Percentiles rank a stretch among this genome's conserved stretches.
phyloP scores from a whole-genome alignment of 2,329 filamentous ascomycete genomes.

The Hypoxylon sp. region DNA sequence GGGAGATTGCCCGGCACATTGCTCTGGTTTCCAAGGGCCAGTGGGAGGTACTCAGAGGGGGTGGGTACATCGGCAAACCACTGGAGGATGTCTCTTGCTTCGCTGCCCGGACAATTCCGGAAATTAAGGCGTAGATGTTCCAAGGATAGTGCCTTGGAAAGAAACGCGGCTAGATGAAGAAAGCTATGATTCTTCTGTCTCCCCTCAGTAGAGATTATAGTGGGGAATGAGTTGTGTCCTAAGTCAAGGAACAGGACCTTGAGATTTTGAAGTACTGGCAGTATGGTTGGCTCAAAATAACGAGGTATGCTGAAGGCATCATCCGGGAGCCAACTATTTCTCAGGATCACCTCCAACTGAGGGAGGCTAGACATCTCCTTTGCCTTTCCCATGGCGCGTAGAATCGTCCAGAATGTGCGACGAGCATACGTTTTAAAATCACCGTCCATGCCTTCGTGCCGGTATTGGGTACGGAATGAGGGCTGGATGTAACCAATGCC shows the following conservation, averaged over 20 bases:
- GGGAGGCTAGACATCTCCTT: constrained; percentile 53
- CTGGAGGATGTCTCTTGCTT: constrained; percentile 54
- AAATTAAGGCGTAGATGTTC: constrained; percentile 70
- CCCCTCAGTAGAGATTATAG: constrained; percentile 15
- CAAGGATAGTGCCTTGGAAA: constrained; percentile 60
- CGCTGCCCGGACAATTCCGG: constrained; percentile 18
- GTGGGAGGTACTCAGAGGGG: neutral
- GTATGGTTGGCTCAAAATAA: constrained; percentile 56
- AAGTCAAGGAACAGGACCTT: constrained; percentile 62
- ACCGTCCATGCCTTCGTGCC: neutral
- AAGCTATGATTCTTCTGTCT: constrained; percentile 8
- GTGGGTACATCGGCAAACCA: constrained; percentile 57
- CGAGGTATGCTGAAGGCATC: constrained; percentile 63
- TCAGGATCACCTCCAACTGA: constrained; percentile 65
- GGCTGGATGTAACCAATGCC: constrained; percentile 45
- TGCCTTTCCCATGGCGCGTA: constrained; percentile 61
- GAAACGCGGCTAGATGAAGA: constrained; percentile 56
- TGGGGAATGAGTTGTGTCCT: constrained; percentile 25
- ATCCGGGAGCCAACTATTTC: constrained; percentile 56
- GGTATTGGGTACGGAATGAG: neutral
- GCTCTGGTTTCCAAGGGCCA: neutral
- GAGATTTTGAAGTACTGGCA: constrained; percentile 62
- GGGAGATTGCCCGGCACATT: constrained; percentile 18
- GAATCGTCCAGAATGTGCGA: constrained; percentile 59
- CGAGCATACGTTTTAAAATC: constrained; percentile 35